A percentile compares a stretch with the other conserved stretches of the same genome.
These are phyloP conservation scores for Patellaria atrata DNA, from an alignment of 495 filamentous ascomycete genomes.

Conservation along the genomic window DNA sequence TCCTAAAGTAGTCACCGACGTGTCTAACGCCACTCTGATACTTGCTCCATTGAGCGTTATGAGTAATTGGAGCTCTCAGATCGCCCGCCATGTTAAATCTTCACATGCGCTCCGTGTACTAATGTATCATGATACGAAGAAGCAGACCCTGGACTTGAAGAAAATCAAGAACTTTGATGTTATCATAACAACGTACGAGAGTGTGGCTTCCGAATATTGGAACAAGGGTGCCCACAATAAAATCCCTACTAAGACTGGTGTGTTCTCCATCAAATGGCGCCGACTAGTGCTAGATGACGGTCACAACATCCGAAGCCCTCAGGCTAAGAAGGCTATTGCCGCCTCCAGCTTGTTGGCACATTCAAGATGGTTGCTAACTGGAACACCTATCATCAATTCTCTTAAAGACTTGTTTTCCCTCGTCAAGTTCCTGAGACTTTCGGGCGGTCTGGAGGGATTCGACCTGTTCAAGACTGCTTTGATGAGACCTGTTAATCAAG, in stretches of 20 bases:
- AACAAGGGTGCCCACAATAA: constrained; percentile 17
- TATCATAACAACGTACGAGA: constrained; percentile 73
- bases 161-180: constrained; percentile 51
- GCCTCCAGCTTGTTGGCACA: constrained; percentile 51
- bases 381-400: constrained; percentile 43
- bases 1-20: constrained; percentile 24
- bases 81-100: constrained; percentile 29
- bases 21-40: constrained; percentile 50
- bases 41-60: constrained; percentile 76
- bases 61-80: constrained; percentile 80
- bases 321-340: constrained; percentile 54
- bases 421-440: constrained; percentile 61
- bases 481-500: constrained; percentile 51
- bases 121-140: constrained; percentile 59
- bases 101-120: constrained; percentile 48
- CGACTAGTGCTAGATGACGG: constrained; percentile 82
- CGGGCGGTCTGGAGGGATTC: constrained; percentile 61
- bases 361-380: constrained; percentile 67
- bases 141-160: constrained; percentile 35
- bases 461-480: constrained; percentile 64
- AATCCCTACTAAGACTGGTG: constrained; percentile 20
- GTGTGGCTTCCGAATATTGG: constrained; percentile 19
- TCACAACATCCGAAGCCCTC: constrained; percentile 68
- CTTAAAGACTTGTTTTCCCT: constrained; percentile 75
- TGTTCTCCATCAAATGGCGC: constrained; percentile 61